Percentiles rank a stretch among this genome's conserved stretches.
Conservation (phyloP, 2,329 filamentous ascomycete genomes). For the Penicillium sclerotigenum region DNA sequence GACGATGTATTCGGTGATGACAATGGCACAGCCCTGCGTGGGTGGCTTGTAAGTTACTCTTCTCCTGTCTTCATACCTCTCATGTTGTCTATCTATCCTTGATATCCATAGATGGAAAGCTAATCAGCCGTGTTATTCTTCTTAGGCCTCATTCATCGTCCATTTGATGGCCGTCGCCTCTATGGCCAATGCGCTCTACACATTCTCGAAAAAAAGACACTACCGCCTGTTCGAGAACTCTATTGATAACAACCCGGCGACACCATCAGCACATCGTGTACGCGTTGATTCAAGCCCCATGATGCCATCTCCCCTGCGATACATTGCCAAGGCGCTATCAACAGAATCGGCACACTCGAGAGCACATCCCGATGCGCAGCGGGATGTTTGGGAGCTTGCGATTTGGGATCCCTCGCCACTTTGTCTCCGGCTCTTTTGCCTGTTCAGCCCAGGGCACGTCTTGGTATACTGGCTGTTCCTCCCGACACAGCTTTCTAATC, state of each 20-base stretch:
- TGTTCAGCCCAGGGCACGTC: slow-evolving; percentile 93
- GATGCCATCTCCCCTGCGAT: slow-evolving; percentile 72
- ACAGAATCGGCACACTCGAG: slow-evolving; percentile 72
- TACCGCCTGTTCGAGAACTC: slow-evolving; percentile 89
- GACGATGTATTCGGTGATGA: slow-evolving; percentile 86
- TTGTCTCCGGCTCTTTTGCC: slow-evolving; percentile 75
- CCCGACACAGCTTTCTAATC: slow-evolving; percentile 71
- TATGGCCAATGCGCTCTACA: slow-evolving; percentile 73
- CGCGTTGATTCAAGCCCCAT: slow-evolving; percentile 80
- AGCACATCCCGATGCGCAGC: slow-evolving; percentile 69
- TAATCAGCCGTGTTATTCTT: not conserved
- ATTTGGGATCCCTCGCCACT: slow-evolving; percentile 92
- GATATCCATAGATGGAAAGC: not conserved
- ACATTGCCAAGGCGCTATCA: slow-evolving; percentile 66
- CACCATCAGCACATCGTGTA: slow-evolving; percentile 83
- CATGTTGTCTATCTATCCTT: not conserved
- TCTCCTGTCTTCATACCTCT: not conserved
- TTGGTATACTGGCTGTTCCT: slow-evolving; percentile 85
- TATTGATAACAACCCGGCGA: slow-evolving; percentile 71
- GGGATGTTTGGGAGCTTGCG: slow-evolving; percentile 91
- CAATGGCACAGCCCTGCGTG: slow-evolving; percentile 61
- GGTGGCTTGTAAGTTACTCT: slow-evolving; percentile 56
- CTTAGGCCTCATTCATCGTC: slow-evolving; percentile 66
- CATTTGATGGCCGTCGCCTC: slow-evolving; percentile 66
- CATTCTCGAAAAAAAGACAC: slow-evolving; percentile 74